These are phyloP conservation scores for Priceomyces haplophilus DNA, from an alignment of 805 yeast genomes.

Conservation along the genomic window DNA sequence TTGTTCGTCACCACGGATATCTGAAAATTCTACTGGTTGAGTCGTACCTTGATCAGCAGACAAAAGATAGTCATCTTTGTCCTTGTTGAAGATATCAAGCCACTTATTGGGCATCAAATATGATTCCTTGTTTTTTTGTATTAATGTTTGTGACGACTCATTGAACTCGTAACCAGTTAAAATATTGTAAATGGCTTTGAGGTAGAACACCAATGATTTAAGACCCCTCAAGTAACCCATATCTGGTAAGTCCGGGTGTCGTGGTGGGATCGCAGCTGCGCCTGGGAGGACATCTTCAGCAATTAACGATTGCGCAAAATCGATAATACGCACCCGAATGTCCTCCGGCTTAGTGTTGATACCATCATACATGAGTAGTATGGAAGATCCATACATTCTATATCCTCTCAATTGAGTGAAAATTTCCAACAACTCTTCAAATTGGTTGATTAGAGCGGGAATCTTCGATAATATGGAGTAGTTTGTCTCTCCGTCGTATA, in stretches of 20 bases:
- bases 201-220: slow-evolving; percentile 64
- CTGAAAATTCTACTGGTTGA: not conserved
- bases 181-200: slow-evolving; percentile 55
- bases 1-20: not conserved
- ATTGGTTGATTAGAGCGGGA: slow-evolving; percentile 58
- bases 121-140: slow-evolving; percentile 11
- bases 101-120: slow-evolving; percentile 14
- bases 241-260: slow-evolving; percentile 61
- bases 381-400: slow-evolving; percentile 87
- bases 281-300: slow-evolving; percentile 42
- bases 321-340: slow-evolving; percentile 70
- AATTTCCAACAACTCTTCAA: slow-evolving; percentile 56
- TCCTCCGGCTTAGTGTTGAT: slow-evolving; percentile 13
- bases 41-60: not conserved
- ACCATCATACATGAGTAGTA: slow-evolving; percentile 88
- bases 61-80: slow-evolving; percentile 6
- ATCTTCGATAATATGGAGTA: slow-evolving; percentile 64
- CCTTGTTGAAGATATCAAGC: slow-evolving; percentile 13
- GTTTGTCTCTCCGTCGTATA: slow-evolving; percentile 67
- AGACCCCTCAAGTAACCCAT: slow-evolving; percentile 84
- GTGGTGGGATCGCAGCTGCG: slow-evolving; percentile 59
- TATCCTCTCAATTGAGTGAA: slow-evolving; percentile 64
- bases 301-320: slow-evolving; percentile 91
- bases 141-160: slow-evolving; percentile 7
- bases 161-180: slow-evolving; percentile 38